Percentiles rank a stretch among this genome's conserved stretches.
Conservation (phyloP, 305 asterid genomes). For the Caryopteris hybrid region DNA sequence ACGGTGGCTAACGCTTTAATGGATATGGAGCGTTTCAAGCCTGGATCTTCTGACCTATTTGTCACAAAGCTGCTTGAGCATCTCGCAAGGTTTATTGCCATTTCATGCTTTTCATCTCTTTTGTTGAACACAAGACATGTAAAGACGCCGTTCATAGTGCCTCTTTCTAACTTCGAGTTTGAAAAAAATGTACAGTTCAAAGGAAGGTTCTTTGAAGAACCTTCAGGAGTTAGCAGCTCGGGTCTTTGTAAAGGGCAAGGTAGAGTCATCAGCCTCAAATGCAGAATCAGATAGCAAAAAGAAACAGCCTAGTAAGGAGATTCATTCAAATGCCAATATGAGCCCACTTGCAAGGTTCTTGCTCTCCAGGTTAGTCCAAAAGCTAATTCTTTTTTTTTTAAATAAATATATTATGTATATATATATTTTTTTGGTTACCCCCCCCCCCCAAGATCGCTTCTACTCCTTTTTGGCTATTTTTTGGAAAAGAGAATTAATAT, state of each 20-base stretch:
- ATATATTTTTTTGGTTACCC: too few relatives aligned
- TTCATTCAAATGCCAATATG: slow-evolving; percentile 73
- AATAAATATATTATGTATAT: too few relatives aligned
- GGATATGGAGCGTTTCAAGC: slow-evolving; percentile 75
- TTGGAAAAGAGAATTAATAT: too few relatives aligned
- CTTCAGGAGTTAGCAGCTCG: slow-evolving; percentile 79
- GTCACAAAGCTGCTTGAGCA: slow-evolving; percentile 80
- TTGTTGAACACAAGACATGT: neutral
- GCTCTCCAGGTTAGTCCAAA: slow-evolving; percentile 80
- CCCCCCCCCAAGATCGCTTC: too few relatives aligned
- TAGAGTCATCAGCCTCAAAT: slow-evolving; percentile 42
- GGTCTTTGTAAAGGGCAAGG: slow-evolving; percentile 57
- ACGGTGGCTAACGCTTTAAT: slow-evolving; percentile 52
- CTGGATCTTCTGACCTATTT: slow-evolving; percentile 82
- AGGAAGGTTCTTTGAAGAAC: slow-evolving; percentile 73
- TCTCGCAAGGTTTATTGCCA: slow-evolving; percentile 60
- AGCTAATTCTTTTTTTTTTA: neutral
- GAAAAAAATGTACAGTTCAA: slow-evolving; percentile 55
- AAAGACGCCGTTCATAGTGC: too few relatives aligned
- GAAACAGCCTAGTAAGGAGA: slow-evolving; percentile 70
- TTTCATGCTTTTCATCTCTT: slow-evolving; percentile 3
- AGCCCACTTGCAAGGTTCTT: slow-evolving; percentile 96
- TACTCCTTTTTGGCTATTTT: neutral
- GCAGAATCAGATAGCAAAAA: slow-evolving; percentile 66
- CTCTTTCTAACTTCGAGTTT: slow-evolving; percentile 21